A percentile compares a stretch with the other conserved stretches of the same genome.
Conservation (phyloP, 257 asterid genomes). For the Rhazya stricta region DNA sequence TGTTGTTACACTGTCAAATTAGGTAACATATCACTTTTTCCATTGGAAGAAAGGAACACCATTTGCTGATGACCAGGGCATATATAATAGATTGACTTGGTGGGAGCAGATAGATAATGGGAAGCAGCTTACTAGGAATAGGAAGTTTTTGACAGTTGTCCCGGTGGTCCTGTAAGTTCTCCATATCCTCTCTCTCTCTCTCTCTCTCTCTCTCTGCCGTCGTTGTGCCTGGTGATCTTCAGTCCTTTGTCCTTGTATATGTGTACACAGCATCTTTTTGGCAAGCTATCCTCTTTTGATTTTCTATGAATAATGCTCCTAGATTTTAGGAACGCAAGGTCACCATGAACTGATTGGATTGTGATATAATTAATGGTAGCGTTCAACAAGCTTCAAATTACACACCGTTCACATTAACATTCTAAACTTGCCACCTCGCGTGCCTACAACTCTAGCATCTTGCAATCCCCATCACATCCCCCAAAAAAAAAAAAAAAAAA, state of each 20-base stretch:
- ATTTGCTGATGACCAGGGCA: conserved; percentile 92
- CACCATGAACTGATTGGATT: neutral
- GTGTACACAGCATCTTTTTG: neutral
- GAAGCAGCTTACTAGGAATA: conserved; percentile 86
- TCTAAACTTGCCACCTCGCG: neutral
- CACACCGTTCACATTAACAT: neutral
- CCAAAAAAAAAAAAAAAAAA: no score
- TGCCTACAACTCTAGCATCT: neutral
- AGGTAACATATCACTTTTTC: conserved; percentile 85
- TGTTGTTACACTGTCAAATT: conserved; percentile 19
- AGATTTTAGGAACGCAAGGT: neutral
- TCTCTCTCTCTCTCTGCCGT: neutral
- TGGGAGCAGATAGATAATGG: conserved; percentile 95
- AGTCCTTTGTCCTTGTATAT: neutral
- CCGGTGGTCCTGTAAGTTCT: conserved; percentile 84
- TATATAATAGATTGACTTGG: conserved; percentile 82
- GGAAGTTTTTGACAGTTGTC: conserved; percentile 84
- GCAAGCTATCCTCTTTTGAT: neutral
- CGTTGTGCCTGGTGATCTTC: neutral
- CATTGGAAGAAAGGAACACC: conserved; percentile 97
- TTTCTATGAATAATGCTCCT: neutral
- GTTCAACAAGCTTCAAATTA: neutral
- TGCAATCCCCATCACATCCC: neutral
- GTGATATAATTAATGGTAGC: neutral
- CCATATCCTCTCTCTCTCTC: neutral